These are phyloP conservation scores for Erigeron canadensis DNA, from an alignment of 129 eudicot genomes.

Conservation along the genomic window DNA sequence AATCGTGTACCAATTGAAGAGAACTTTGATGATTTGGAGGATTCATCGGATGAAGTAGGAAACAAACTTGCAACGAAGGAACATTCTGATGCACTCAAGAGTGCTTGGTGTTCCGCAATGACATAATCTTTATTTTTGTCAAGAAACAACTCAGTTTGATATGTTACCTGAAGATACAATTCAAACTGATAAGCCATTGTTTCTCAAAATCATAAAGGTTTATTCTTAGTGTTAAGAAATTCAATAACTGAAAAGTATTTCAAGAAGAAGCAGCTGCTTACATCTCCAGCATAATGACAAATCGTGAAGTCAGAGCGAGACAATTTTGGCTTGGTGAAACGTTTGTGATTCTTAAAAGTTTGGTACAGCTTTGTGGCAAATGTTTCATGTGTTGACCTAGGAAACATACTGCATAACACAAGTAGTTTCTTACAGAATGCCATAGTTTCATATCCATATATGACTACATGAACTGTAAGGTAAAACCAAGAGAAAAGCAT, in stretches of 20 bases:
- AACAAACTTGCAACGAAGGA: conserved; percentile 80
- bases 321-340: conserved; percentile 87
- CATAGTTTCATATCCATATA: conserved; percentile 1
- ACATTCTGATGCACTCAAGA: conserved; percentile 71
- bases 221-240: not conserved
- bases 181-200: conserved; percentile 13
- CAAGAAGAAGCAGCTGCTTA: conserved; percentile 42
- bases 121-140: conserved; percentile 99
- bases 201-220: conserved; percentile 4
- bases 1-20: conserved; percentile 96
- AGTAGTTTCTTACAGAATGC: conserved; percentile 16
- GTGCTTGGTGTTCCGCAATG: conserved; percentile 96
- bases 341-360: conserved; percentile 80
- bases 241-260: not conserved
- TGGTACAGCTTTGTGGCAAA: conserved; percentile 92
- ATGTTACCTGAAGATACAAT: conserved; percentile 66
- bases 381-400: conserved; percentile 93
- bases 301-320: conserved; percentile 94
- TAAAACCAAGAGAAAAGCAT: conserved; percentile 2
- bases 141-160: conserved; percentile 87
- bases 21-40: conserved; percentile 87
- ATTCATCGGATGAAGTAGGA: conserved; percentile 73
- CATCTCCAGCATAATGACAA: conserved; percentile 97
- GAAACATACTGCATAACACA: conserved; percentile 82
- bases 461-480: conserved; percentile 14